Base-by-base conservation (phyloP, 2,329 filamentous ascomycete genomes). In the Fusarium odoratissimum region DNA sequence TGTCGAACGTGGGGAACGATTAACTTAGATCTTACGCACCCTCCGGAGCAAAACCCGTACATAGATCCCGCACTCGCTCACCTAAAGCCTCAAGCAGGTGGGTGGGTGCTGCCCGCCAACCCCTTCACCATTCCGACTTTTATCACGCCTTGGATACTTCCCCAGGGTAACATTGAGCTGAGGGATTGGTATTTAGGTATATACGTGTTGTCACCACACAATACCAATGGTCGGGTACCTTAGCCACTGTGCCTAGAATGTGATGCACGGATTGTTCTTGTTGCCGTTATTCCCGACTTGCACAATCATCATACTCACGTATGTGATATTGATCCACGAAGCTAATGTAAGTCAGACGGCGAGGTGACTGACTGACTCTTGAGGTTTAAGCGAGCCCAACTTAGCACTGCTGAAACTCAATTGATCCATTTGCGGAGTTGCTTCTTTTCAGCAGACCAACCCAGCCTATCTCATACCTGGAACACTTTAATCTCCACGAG, bases 321-420 rank as follows among this genome's bases (percentile, higher is more conserved):
- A 64, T 30, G 46, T 55, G 48, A 17, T n/a, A 46, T 33, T 42
- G 40, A n/a, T 41, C 33, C 51, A 55, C 41, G 44, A 19, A 51
- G 45, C 46, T 67, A 59, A 61, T 64, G 69, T 63, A 60, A 63
- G 56, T 67, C 42, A 72, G 55, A 73, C 40, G 48, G 31, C 37
- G 33, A 67, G 28, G 30, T 45, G 31, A 52, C 58, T 55, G 21
- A 62, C 58, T 55, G 21, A 62, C 58, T 58, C 38, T 57, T 45
- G 37, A 60, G 30, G 25, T 60, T 60, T 30, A 55, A 60, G 40
- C 48, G 33, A 58, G 40, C 23, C 30, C 54, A 25, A 35, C 17
- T 35, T 19, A 48, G n/a, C 31, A 48, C 40, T 28, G 31, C 30
- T 48, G 40, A 35, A 57, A 48, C 54, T 33, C 30, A 49, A 35